Evolutionary conservation across 441 rosid genomes (phyloP), one percentile per base, ranked within the genome.

Genomic region (Dalechampia spathulata): DNA sequence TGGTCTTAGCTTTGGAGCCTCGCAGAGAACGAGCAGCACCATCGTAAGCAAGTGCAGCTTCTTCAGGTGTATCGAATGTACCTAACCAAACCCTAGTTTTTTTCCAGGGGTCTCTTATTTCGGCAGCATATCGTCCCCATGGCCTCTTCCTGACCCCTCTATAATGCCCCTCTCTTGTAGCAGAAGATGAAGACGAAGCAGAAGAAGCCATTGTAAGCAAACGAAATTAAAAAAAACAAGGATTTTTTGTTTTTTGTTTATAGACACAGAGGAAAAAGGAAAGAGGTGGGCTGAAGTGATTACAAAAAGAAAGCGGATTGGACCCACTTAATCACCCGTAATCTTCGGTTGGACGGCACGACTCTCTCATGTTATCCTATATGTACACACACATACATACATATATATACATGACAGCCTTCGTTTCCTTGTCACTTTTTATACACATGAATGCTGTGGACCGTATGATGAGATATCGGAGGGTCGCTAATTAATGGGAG

Each of bases 121-220:
- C 98, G 0, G 98, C 98, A 0, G 98, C 96, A 73, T 86, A 91
- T 22, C 98, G 85, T 1, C 98, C 98, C 98, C 98, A 88, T 5
- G 96, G 98, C 71, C 98, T 69, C 87, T 91, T 91, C 45, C 98
- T 48, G 15, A 91, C 98, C 12, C 98, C 98, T 49, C 95, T 71
- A 81, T 86, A 88, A 74, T 88, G 98, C 22, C 82, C 96, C 55
- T 86, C 93, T 9, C 79, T 71, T 14, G 96, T 34, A 38, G 36
- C 19, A 2, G 19, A 7, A n/a, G 39, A 26, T 58, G n/a, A n/a
- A n/a, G n/a, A n/a, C n/a, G 34, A 30, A 30, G 19, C 8, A n/a
- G 38, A 43, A 58, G 62, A 41, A 20, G 60, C 60, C 65, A 60
- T 60, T 9, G 12, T 32, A n/a, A n/a, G n/a, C n/a, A n/a, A n/a